Conservation (phyloP, 306 rosid genomes). For the Vicia villosa region DNA sequence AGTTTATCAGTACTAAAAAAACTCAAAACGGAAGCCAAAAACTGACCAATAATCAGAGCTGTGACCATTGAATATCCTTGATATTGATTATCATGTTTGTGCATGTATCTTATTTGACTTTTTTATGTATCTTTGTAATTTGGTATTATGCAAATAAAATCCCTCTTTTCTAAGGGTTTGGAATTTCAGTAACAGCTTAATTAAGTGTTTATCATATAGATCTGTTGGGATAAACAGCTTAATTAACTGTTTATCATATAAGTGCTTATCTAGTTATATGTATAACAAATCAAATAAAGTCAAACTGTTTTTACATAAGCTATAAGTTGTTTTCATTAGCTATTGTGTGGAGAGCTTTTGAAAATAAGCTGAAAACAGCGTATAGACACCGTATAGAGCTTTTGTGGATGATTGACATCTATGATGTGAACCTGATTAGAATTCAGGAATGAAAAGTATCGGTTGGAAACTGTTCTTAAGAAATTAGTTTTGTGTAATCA, state of each 20-base stretch:
- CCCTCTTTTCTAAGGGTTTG: too few species aligned
- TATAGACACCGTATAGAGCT: too few species aligned
- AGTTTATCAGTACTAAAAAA: not conserved
- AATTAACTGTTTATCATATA: not conserved
- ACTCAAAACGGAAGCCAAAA: constrained; percentile 10
- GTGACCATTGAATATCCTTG: constrained; percentile 86
- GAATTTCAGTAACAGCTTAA: too few species aligned
- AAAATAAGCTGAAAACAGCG: not conserved
- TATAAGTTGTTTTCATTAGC: not conserved
- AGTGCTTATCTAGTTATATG: too few species aligned
- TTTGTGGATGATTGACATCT: constrained; percentile 25
- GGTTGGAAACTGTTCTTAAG: not conserved
- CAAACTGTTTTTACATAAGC: not conserved
- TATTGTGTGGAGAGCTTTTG: not conserved
- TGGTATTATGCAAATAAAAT: too few species aligned
- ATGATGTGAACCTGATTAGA: constrained; percentile 13
- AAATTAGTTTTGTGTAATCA: not conserved
- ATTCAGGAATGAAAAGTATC: constrained; percentile 18
- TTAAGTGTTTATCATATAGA: too few species aligned
- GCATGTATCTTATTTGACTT: too few species aligned
- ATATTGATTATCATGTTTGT: not conserved
- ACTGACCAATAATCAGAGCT: constrained; percentile 53
- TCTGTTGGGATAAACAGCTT: not conserved
- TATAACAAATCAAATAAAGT: not conserved
- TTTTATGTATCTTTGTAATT: too few species aligned